A percentile compares a stretch with the other conserved stretches of the same genome.
These are phyloP conservation scores for Epichloe baconii DNA, from an alignment of 2,329 filamentous ascomycete genomes.

Conservation along the genomic window DNA sequence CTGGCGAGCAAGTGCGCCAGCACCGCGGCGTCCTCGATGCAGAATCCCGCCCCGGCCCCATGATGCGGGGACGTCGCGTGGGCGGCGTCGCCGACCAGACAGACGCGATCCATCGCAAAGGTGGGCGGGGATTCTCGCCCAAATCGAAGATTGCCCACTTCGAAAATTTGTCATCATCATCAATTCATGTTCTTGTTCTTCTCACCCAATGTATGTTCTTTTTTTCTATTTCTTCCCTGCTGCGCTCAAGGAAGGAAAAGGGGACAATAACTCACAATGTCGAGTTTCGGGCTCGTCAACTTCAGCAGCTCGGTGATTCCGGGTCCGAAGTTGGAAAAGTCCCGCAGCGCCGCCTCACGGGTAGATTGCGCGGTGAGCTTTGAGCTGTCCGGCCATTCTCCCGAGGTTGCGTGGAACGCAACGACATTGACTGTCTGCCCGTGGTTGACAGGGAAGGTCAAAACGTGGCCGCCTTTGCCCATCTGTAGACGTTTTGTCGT, in stretches of 20 bases:
- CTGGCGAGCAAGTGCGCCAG: slow-evolving; percentile 1
- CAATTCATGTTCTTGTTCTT: neutral
- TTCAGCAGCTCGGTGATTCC: neutral
- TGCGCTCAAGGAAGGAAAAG: neutral
- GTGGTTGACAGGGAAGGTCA: slow-evolving; percentile 4
- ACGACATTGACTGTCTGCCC: slow-evolving; percentile 4
- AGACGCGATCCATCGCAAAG: neutral
- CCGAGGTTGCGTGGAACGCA: slow-evolving; percentile 1
- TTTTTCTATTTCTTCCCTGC: neutral
- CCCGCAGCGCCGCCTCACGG: slow-evolving; percentile 1
- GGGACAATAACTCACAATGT: neutral
- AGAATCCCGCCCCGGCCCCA: slow-evolving; percentile 4
- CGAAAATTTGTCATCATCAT: neutral
- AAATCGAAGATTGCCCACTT: slow-evolving; percentile 7
- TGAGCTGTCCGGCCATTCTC: neutral
- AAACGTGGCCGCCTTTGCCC: slow-evolving; percentile 4
- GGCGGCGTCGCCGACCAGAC: slow-evolving; percentile 7
- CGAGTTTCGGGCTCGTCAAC: neutral
- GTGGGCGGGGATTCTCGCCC: slow-evolving; percentile 4
- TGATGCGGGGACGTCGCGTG: slow-evolving; percentile 5
- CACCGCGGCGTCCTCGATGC: slow-evolving; percentile 5
- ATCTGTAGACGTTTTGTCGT: neutral
- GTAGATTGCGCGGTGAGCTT: neutral
- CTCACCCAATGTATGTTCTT: neutral
- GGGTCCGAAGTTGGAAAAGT: slow-evolving; percentile 1